These are phyloP conservation scores for Chrysoporthe austroafricana DNA, from an alignment of 2,329 filamentous ascomycete species.

Conservation along the genomic window DNA sequence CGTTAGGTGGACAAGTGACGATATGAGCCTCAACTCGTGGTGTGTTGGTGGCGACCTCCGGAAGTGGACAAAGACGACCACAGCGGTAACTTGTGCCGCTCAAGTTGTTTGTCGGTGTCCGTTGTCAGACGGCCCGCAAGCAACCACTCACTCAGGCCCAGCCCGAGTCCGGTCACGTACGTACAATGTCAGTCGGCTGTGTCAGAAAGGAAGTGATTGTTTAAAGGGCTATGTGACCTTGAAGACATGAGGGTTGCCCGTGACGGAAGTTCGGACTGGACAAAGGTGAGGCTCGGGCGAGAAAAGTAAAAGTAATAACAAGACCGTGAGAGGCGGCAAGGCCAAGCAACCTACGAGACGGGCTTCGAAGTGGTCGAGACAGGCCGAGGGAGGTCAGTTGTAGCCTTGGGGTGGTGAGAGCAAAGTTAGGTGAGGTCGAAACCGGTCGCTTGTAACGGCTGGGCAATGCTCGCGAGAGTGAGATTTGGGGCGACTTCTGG, in stretches of 20 bases:
- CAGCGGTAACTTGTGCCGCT: conserved; percentile 18
- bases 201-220: conserved; percentile 38
- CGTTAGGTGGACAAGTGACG: neutral
- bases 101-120: conserved; percentile 15
- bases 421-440: conserved; percentile 23
- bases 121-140: conserved; percentile 16
- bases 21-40: conserved; percentile 7
- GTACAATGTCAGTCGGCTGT: conserved; percentile 40
- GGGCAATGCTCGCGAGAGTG: conserved; percentile 10
- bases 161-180: conserved; percentile 23
- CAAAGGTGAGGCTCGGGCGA: conserved; percentile 1
- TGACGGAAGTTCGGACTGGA: conserved; percentile 34
- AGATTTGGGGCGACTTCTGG: conserved; percentile 6
- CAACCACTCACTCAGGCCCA: conserved; percentile 23
- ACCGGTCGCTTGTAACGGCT: conserved; percentile 27
- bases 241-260: conserved; percentile 39
- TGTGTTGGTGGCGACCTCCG: conserved; percentile 10
- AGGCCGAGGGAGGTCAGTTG: conserved; percentile 23
- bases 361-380: conserved; percentile 27
- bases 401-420: conserved; percentile 13
- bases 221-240: conserved; percentile 32
- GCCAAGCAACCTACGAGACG: conserved; percentile 19
- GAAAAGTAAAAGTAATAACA: conserved; percentile 9
- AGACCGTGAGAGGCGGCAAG: conserved; percentile 14
- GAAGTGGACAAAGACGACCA: conserved; percentile 29